Evolutionary conservation across 2,329 filamentous ascomycete species (phyloP), one percentile per base, ranked within the genome.

Genomic region (Penicillium frequentans): DNA sequence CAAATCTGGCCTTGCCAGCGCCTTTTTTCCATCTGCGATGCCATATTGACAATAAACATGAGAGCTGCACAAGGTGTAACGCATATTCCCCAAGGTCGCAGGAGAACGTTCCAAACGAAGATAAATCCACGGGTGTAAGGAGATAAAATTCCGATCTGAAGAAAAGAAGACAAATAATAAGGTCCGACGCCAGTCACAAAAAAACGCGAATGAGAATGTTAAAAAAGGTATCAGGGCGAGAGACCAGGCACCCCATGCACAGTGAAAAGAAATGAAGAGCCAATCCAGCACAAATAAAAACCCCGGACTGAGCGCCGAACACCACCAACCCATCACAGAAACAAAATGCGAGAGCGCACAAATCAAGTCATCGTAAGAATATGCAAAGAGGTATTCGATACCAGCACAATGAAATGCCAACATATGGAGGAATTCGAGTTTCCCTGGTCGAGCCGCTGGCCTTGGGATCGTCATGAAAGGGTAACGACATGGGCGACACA

Each of bases 331-430:
- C 56, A 56, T 59, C 64, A 70, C 60, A 68, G 61, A 66, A 66
- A 67, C 64, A 66, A 57, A 71, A 73, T 73, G 70, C 70, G 64
- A 66, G n/a, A 42, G 61, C 67, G 64, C 67, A 70, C 67, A 72
- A 67, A 66, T 68, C 60, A 69, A 64, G 69, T 69, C 66, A 68
- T 73, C 71, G 64, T 73, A 73, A 72, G 69, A 71, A 73, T 74
- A 73, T 73, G 70, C 70, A 73, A 72, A 60, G 71, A 66, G 65
- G 71, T 39, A 67, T 68, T 68, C 61, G 68, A 72, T 73, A 73
- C 71, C 71, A 71, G 73, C 70, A 72, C 72, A 74, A 73, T 69
- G 69, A 73, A 69, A 73, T 73, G 69, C 71, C 70, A 73, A 70
- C 60, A 73, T 68, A 74, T 75, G 66, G 64, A 73, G 71, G 63